phyloP scores from a whole-genome alignment of 306 rosid species.

The Begonia peltatifolia region DNA sequence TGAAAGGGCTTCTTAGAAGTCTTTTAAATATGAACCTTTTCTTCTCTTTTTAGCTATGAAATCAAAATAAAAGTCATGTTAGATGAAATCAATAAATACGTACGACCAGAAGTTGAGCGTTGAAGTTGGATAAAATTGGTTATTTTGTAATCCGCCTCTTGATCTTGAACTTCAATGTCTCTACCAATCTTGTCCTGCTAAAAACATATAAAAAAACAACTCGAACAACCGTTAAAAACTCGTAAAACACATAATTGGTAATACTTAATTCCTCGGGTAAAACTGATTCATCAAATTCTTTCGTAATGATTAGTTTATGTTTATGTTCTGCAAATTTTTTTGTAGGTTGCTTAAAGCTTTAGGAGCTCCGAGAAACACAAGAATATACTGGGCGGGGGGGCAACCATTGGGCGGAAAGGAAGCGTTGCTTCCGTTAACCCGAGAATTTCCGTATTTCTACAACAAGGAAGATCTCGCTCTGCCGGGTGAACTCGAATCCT shows the following conservation, averaged over 20 bases:
- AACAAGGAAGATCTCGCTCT: slow-evolving; percentile 74
- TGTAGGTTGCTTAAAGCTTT: slow-evolving; percentile 73
- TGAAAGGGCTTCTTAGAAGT: no score
- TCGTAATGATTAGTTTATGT: neutral
- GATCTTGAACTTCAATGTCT: no score
- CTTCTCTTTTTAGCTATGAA: no score
- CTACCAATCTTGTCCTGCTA: no score
- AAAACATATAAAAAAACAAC: no score
- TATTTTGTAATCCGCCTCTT: no score
- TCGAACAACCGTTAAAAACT: neutral
- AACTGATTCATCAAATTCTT: slow-evolving; percentile 5
- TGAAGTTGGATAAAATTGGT: no score
- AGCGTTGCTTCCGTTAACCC: slow-evolving; percentile 56
- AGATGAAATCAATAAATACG: no score
- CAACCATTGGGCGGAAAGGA: slow-evolving; percentile 82
- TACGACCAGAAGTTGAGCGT: no score
- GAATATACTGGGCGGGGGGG: slow-evolving; percentile 97
- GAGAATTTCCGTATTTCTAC: slow-evolving; percentile 54
- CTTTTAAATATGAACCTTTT: no score
- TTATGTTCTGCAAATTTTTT: no score
- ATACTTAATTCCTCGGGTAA: neutral
- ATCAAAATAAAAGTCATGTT: no score
- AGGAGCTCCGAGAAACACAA: slow-evolving; percentile 71
- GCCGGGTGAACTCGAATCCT: slow-evolving; percentile 61
- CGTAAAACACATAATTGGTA: neutral